Percentiles rank a stretch among this genome's conserved stretches.
Conservation (phyloP, 495 filamentous ascomycete species). For the Xanthoparmelia taractica region DNA sequence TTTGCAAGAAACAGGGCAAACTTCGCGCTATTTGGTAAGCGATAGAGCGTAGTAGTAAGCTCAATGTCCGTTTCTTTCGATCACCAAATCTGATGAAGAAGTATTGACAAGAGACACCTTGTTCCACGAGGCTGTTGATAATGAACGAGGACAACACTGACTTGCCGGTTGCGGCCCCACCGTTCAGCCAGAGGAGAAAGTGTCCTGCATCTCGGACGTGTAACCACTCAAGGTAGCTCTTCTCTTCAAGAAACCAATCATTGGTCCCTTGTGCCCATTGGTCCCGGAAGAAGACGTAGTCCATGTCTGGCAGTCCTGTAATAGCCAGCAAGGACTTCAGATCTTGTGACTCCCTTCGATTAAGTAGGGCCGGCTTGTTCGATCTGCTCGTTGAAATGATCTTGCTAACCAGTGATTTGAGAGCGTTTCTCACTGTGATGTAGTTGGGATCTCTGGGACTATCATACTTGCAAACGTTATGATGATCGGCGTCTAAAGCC, state of each 20-base stretch:
- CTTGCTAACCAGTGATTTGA: constrained; percentile 10
- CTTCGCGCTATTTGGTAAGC: constrained; percentile 30
- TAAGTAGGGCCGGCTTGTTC: not conserved
- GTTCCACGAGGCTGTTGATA: constrained; percentile 22
- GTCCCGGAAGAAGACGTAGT: constrained; percentile 34
- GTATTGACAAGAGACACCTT: constrained; percentile 23
- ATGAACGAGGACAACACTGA: constrained; percentile 28
- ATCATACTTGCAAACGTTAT: constrained; percentile 40
- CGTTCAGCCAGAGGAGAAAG: constrained; percentile 29
- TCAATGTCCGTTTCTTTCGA: constrained; percentile 23
- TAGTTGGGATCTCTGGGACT: constrained; percentile 37
- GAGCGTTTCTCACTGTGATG: constrained; percentile 30
- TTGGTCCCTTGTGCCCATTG: constrained; percentile 33
- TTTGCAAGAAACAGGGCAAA: constrained; percentile 6
- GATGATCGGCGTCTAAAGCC: constrained; percentile 40
- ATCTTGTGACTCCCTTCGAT: constrained; percentile 20
- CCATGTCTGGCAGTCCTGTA: constrained; percentile 29
- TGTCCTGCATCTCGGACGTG: constrained; percentile 20
- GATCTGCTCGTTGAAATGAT: constrained; percentile 17
- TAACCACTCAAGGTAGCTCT: constrained; percentile 27
- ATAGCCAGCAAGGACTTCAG: constrained; percentile 28
- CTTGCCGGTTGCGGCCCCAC: constrained; percentile 30
- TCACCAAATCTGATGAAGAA: constrained; percentile 35
- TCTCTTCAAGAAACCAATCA: constrained; percentile 28
- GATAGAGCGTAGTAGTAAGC: constrained; percentile 30